phyloP scores from a whole-genome alignment of 768 basidiomycete species.

The Chalciporus pseudorubinellus region DNA sequence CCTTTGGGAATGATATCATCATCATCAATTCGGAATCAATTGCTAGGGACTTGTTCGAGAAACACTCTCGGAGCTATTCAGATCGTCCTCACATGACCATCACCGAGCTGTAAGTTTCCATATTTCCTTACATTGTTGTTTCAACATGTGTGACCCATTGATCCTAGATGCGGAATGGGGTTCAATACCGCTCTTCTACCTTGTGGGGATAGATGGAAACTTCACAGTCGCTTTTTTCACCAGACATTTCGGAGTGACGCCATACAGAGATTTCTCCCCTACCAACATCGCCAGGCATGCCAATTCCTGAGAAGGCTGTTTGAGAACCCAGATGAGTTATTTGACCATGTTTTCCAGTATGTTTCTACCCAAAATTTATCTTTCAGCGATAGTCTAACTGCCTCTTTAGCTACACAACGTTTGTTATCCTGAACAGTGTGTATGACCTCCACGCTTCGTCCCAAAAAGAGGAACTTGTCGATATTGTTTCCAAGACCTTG shows the following conservation, averaged over 20 bases:
- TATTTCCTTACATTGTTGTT: no score
- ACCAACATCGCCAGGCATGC: conserved; percentile 25
- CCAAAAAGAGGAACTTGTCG: neutral
- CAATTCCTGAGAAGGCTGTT: conserved; percentile 30
- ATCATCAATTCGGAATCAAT: conserved; percentile 10
- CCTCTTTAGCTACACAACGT: no score
- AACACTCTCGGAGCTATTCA: conserved; percentile 9
- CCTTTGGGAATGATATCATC: conserved; percentile 9
- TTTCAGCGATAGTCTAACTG: no score
- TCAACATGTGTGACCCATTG: neutral
- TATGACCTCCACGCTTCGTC: neutral
- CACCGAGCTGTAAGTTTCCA: conserved; percentile 1
- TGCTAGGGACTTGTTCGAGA: conserved; percentile 9
- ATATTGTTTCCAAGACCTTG: neutral
- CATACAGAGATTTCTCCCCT: conserved; percentile 21
- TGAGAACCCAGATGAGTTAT: conserved; percentile 29
- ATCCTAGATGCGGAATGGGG: neutral
- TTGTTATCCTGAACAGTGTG: neutral
- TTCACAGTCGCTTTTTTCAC: neutral
- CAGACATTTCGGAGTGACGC: conserved; percentile 3
- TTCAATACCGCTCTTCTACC: neutral
- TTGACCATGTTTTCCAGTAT: conserved; percentile 26
- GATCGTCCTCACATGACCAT: conserved; percentile 6
- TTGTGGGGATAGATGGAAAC: neutral
- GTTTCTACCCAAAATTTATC: neutral